These are phyloP conservation scores for Buddleja alternifolia DNA, from an alignment of 257 asterid genomes.

Conservation along the genomic window DNA sequence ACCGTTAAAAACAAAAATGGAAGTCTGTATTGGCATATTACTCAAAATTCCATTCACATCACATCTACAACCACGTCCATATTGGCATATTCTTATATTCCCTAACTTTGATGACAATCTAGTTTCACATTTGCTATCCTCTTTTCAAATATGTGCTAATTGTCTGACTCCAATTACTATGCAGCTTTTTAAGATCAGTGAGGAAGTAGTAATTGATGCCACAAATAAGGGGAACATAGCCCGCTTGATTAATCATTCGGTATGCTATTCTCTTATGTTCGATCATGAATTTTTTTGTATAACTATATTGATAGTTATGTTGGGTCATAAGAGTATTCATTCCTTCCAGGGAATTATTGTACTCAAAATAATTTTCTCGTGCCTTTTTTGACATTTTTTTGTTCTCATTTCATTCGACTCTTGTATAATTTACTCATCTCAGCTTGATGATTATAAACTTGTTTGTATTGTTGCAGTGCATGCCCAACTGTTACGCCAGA, in stretches of 20 bases:
- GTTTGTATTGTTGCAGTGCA: constrained; percentile 62
- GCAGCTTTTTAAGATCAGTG: constrained; percentile 96
- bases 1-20: no score
- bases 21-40: no score
- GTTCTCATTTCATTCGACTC: background rate
- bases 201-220: constrained; percentile 92
- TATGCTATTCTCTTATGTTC: constrained; percentile 38
- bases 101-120: no score
- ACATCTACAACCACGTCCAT: no score
- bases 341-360: background rate
- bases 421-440: background rate
- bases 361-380: background rate
- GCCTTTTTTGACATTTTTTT: background rate
- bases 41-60: no score
- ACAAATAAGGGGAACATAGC: constrained; percentile 92
- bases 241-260: constrained; percentile 97
- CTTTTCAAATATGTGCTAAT: background rate
- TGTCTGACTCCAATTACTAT: constrained; percentile 28
- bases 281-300: background rate
- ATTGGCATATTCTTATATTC: no score
- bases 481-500: constrained; percentile 96
- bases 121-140: no score
- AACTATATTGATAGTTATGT: background rate
- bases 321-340: constrained; percentile 9
- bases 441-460: background rate